Evolutionary conservation across 495 filamentous ascomycete species (phyloP).

Genomic region (Aspergillus baeticus): DNA sequence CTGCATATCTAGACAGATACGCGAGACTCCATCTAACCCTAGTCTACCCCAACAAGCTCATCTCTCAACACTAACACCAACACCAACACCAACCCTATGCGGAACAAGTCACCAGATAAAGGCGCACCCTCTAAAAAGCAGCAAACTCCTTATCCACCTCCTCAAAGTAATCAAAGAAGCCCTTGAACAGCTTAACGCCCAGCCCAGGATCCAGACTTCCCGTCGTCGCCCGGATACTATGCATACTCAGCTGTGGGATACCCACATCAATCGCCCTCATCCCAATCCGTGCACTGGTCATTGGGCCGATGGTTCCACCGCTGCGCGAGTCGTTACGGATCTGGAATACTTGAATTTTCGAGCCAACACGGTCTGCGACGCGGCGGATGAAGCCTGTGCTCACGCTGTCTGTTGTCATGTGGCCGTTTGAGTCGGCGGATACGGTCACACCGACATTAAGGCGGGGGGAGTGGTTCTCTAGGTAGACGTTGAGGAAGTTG

Average conservation of each 20-base stretch:
- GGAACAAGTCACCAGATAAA: neutral
- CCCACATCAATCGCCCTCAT: constrained; percentile 87
- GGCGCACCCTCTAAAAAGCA: constrained; percentile 36
- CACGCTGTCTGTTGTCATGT: constrained; percentile 88
- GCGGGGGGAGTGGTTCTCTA: constrained; percentile 78
- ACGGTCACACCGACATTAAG: constrained; percentile 90
- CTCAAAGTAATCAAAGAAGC: constrained; percentile 87
- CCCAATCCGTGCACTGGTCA: constrained; percentile 78
- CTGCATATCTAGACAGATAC: neutral
- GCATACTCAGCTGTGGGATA: constrained; percentile 92
- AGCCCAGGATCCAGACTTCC: constrained; percentile 84
- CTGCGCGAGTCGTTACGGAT: constrained; percentile 86
- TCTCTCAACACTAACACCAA: neutral
- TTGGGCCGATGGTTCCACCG: constrained; percentile 94
- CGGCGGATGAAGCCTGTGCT: constrained; percentile 73
- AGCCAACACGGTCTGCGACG: constrained; percentile 66
- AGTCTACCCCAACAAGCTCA: neutral
- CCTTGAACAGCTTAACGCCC: constrained; percentile 84
- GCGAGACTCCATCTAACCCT: neutral
- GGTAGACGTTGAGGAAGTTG: constrained; percentile 80
- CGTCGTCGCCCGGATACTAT: constrained; percentile 87
- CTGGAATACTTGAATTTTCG: constrained; percentile 83
- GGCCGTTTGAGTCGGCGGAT: constrained; percentile 82
- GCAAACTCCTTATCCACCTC: constrained; percentile 82
- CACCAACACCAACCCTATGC: neutral